A percentile compares a stretch with the other conserved stretches of the same genome.
These are phyloP conservation scores for Sabuloglossum arenarium DNA, from an alignment of 495 filamentous ascomycete genomes.

Conservation along the genomic window DNA sequence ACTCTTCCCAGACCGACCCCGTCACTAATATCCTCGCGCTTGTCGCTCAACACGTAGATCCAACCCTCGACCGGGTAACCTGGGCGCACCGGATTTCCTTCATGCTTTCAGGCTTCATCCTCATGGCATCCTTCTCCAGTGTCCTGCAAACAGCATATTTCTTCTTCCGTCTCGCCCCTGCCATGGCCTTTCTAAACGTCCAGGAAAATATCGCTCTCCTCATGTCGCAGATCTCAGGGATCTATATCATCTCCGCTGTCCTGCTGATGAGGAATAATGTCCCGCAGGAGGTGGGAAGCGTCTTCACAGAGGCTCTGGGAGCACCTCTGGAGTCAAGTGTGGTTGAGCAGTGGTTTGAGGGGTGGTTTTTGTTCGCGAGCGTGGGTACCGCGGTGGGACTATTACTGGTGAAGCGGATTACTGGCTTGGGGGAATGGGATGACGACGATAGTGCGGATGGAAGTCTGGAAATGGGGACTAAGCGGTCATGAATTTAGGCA, in stretches of 20 bases:
- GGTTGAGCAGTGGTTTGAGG: slow-evolving; percentile 76
- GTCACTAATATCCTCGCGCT: slow-evolving; percentile 59
- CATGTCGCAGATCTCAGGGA: slow-evolving; percentile 53
- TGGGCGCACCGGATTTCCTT: slow-evolving; percentile 62
- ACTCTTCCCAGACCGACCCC: slow-evolving; percentile 40
- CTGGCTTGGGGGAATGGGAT: slow-evolving; percentile 18
- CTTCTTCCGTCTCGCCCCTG: slow-evolving; percentile 47
- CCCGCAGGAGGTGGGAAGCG: slow-evolving; percentile 45
- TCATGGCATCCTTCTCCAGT: slow-evolving; percentile 52
- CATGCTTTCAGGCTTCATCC: slow-evolving; percentile 54
- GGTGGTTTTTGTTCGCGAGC: slow-evolving; percentile 50
- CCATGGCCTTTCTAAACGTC: slow-evolving; percentile 33
- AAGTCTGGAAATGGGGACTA: slow-evolving; percentile 19
- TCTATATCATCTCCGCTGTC: slow-evolving; percentile 59
- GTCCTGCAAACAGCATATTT: slow-evolving; percentile 57
- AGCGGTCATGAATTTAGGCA: slow-evolving; percentile 12
- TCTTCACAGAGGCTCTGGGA: slow-evolving; percentile 50
- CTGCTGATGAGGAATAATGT: slow-evolving; percentile 53
- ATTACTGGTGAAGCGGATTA: slow-evolving; percentile 41
- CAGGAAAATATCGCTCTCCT: slow-evolving; percentile 51
- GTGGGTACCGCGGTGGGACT: slow-evolving; percentile 41
- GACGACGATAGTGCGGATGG: slow-evolving; percentile 41
- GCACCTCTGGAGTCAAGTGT: slow-evolving; percentile 44
- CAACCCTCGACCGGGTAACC: slow-evolving; percentile 43
- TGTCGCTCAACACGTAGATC: slow-evolving; percentile 49